A percentile compares a stretch with the other conserved stretches of the same genome.
phyloP scores from a whole-genome alignment of 1,139 yeast genomes.

The Sugiyamaella novakii region DNA sequence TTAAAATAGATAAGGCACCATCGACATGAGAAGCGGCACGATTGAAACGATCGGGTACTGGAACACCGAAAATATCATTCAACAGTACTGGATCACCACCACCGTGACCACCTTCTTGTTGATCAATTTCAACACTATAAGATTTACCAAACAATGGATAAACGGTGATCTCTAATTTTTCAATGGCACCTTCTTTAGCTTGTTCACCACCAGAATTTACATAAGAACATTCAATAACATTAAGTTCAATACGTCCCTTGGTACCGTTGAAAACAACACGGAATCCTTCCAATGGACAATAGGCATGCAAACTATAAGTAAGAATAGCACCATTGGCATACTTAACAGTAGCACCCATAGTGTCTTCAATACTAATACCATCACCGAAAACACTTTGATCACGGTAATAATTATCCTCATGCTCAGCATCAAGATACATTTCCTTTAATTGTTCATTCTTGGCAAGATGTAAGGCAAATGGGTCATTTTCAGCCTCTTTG shows the following conservation, averaged over 20 bases:
- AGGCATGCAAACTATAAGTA: constrained; percentile 26
- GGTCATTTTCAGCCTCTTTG: constrained; percentile 24
- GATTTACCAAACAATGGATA: constrained; percentile 25
- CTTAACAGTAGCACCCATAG: constrained; percentile 26
- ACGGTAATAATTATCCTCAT: constrained; percentile 26
- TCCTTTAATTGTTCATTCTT: constrained; percentile 23
- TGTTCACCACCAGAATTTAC: constrained; percentile 28
- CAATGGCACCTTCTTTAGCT: constrained; percentile 25
- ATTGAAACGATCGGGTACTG: constrained; percentile 26
- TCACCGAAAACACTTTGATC: constrained; percentile 29
- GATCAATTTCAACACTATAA: constrained; percentile 22
- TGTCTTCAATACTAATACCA: constrained; percentile 28
- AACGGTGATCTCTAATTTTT: constrained; percentile 24
- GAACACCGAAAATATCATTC: constrained; percentile 27
- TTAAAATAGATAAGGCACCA: constrained; percentile 27
- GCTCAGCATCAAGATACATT: constrained; percentile 28
- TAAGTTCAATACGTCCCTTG: constrained; percentile 25
- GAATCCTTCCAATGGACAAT: constrained; percentile 26
- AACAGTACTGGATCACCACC: constrained; percentile 27
- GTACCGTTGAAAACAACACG: constrained; percentile 28
- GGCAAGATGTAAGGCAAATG: constrained; percentile 25
- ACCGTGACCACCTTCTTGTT: constrained; percentile 28
- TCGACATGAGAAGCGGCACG: constrained; percentile 28
- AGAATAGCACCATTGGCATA: constrained; percentile 25
- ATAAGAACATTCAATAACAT: constrained; percentile 25